These are phyloP conservation scores for Boletus sp. DNA, from an alignment of 1,284 basidiomycete species.

Conservation along the genomic window DNA sequence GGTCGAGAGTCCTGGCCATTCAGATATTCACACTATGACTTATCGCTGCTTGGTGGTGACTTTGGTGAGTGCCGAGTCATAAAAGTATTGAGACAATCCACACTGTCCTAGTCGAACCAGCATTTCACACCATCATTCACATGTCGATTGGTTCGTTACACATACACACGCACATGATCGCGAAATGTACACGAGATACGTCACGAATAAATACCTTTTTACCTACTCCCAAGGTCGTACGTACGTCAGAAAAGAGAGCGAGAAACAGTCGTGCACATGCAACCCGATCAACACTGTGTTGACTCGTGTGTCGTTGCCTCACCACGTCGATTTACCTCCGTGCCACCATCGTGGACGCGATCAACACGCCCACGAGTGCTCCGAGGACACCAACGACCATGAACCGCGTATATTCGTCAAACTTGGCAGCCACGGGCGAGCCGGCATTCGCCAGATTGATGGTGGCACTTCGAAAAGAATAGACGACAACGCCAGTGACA, in stretches of 20 bases:
- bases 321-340: slow-evolving; percentile 15
- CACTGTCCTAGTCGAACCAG: too few species aligned
- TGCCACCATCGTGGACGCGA: slow-evolving; percentile 42
- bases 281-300: too few species aligned
- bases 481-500: slow-evolving; percentile 58
- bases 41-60: too few species aligned
- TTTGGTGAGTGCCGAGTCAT: too few species aligned
- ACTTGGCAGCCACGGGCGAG: slow-evolving; percentile 38
- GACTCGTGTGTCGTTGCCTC: too few species aligned
- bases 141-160: background rate
- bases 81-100: too few species aligned
- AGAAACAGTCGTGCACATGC: too few species aligned
- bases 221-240: background rate
- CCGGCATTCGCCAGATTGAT: slow-evolving; percentile 33
- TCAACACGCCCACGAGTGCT: slow-evolving; percentile 57
- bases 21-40: too few species aligned
- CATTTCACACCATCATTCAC: background rate
- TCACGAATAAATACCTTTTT: slow-evolving; percentile 16
- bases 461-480: slow-evolving; percentile 54
- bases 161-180: background rate
- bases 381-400: slow-evolving; percentile 58
- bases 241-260: background rate
- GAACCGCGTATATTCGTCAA: slow-evolving; percentile 59
- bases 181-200: slow-evolving; percentile 2
- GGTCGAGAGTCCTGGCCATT: too few species aligned